Base-by-base conservation (phyloP, 139 green algal genomes). In the Klebsormidium nitens region DNA sequence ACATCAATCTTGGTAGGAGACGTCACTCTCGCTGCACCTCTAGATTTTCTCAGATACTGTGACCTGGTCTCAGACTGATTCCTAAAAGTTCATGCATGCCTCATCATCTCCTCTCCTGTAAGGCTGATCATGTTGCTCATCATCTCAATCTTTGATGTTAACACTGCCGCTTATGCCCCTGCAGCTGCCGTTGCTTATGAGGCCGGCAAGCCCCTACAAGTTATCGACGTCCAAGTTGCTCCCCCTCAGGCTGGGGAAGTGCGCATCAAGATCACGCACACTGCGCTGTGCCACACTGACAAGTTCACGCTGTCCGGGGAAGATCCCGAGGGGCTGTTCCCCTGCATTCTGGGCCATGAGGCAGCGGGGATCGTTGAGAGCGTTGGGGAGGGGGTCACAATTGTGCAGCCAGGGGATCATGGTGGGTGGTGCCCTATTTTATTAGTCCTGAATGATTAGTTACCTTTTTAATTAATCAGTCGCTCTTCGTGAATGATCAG, bases 291-390 rank as follows among this genome's bases (percentile, higher is more conserved):
- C 81, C 93, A 98, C 83, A 98, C 93, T 0, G 92, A 97, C 69
- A 56, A 82, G 0, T 98, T 95, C 88, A 97, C 92, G 0, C 78
- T 98, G 6, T 82, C 84, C 23, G 23, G 28, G 5, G 39, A 77
- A 5, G 88, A 86, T 49, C 69, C 76, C 5, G 83, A 84, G 56
- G 92, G 93, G 6, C 79, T 96, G 26, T 99, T 99, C 78, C 93
- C 95, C 11, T 96, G 89, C 82, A 91, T 98, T 48, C 76, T 99
- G 44, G 91, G 94, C 3, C 95, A 99, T 79, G 95, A 99, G 74
- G 95, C 94, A 0, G 78, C 56, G 23, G 69, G 69, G 65, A 72
- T 97, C 1, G 93, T 99, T 47, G 93, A 99, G 79, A 76, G 56
- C n/a, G 93, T 99, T 40, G 95, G 95, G 8, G 49, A 77, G 17